A percentile compares a stretch with the other conserved stretches of the same genome.
Conservation (phyloP, 176 grass and related monocot species). For the Phoenix dactylifera region DNA sequence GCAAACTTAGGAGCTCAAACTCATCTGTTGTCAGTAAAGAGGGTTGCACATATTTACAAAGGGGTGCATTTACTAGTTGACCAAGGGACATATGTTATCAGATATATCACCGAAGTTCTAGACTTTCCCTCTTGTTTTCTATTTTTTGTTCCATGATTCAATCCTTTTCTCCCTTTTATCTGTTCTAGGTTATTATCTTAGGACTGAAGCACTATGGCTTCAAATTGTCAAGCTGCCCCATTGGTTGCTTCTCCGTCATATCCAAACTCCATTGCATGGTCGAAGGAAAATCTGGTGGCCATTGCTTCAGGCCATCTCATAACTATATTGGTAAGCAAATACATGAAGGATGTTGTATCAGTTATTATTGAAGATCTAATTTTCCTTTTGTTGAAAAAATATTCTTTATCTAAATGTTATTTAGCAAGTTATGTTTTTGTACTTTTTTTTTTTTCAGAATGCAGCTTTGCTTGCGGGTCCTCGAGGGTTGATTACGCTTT, state of each 20-base stretch:
- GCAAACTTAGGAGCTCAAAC: too few species aligned
- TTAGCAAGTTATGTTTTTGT: conserved; percentile 2
- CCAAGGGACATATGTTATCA: too few species aligned
- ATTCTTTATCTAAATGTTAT: not conserved
- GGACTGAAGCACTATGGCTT: conserved; percentile 25
- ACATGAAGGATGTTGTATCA: not conserved
- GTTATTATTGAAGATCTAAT: too few species aligned
- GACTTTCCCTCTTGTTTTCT: too few species aligned
- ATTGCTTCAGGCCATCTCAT: conserved; percentile 70
- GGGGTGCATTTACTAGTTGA: too few species aligned
- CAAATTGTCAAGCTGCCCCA: conserved; percentile 41
- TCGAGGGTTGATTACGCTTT: conserved; percentile 46
- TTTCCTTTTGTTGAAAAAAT: not conserved
- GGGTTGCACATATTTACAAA: too few species aligned
- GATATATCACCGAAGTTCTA: too few species aligned
- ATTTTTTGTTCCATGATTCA: too few species aligned
- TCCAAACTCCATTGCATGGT: conserved; percentile 69
- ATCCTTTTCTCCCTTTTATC: too few species aligned
- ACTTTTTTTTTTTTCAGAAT: conserved; percentile 29
- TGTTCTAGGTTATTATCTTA: too few species aligned
- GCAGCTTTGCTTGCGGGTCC: conserved; percentile 55
- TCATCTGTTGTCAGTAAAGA: too few species aligned
- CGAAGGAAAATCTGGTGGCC: conserved; percentile 70
- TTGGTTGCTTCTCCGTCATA: conserved; percentile 74
- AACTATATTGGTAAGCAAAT: conserved; percentile 56